Base-by-base conservation (phyloP, 441 rosid genomes). In the Brassica balearica region DNA sequence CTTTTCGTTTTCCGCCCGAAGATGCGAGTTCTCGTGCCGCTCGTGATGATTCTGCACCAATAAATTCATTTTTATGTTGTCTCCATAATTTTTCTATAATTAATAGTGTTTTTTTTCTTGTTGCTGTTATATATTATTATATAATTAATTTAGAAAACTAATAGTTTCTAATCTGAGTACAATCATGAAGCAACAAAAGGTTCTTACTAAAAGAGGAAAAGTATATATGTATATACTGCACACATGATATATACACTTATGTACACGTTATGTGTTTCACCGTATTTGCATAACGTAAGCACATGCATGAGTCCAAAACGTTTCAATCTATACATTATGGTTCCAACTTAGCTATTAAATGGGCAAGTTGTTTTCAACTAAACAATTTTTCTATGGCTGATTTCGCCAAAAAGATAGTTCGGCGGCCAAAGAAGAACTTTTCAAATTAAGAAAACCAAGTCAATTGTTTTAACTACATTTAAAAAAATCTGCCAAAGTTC, bases 1-100 rank as follows among this genome's bases (percentile, higher is more conserved):
- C 87, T 92, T 93, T 29, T 95, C 99, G 25, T 95, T 93, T 82
- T 93, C 99, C 0, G 80, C n/a, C 22, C 94, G 86, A 22, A 95
- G 95, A 78, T 89, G 92, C 7, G 91, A 82, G 85, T 95, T 95
- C 62, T 92, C 96, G 9, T 86, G 90, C 9, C 99, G 84, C 86
- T 95, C 99, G 56, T 90, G 92, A 58, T 95, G 99, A 25, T 92
- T 90, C 99, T 95, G 84, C 61, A 56, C 29, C 2, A 70, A 48
- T 10, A 3, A 53, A n/a, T 20, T 23, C 58, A 32, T 22, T 73
- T 17, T 19, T 58, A 10, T 8, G 38, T 67, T 61, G 41, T 56
- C 64, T 46, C 41, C 22, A 15, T 15, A 25, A 3, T 32, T 14
- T 77, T 23, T 38, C 12, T 36, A 2, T 6, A 17, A 14, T 15